Percentiles rank a stretch among this genome's conserved stretches.
Evolutionary conservation across 371 early-diverging fungal genomes (phyloP).

Genomic region (Funneliformis caledonium): DNA sequence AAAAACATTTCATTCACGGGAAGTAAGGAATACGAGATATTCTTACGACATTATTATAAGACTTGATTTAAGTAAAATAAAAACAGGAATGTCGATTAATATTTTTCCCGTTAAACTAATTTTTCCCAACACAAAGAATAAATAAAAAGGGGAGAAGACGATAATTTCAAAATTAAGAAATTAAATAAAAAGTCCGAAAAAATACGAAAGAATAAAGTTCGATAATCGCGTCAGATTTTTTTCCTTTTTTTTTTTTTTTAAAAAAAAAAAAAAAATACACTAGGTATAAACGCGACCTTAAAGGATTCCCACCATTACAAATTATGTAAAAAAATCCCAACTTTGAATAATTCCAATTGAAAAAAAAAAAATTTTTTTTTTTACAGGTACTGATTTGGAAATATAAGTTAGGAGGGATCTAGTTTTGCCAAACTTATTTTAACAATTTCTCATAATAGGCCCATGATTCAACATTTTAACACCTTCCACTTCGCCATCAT

Average conservation of each 20-base stretch:
- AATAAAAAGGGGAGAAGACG: not conserved
- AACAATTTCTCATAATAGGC: not conserved
- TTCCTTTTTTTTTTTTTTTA: not conserved
- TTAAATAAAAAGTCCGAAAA: not conserved
- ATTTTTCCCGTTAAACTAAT: not conserved
- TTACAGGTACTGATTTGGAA: not conserved
- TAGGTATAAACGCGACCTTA: not conserved
- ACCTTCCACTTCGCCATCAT: conserved; percentile 42
- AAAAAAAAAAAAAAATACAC: not conserved
- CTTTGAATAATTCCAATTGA: not conserved
- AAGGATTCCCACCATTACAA: not conserved
- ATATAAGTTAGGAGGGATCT: not conserved
- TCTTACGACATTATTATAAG: too few species aligned
- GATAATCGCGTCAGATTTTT: not conserved
- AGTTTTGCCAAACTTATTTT: not conserved
- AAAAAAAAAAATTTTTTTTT: not conserved
- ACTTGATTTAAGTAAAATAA: too few species aligned
- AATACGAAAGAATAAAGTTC: not conserved
- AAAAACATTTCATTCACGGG: too few species aligned
- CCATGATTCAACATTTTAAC: conserved; percentile 27
- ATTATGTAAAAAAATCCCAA: not conserved
- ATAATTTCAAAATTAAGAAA: not conserved
- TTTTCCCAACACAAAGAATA: not conserved
- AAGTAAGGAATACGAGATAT: too few species aligned
- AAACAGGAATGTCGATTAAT: not conserved